phyloP scores from a whole-genome alignment of 2,329 filamentous ascomycete species.

The Cyphellophora europaea region DNA sequence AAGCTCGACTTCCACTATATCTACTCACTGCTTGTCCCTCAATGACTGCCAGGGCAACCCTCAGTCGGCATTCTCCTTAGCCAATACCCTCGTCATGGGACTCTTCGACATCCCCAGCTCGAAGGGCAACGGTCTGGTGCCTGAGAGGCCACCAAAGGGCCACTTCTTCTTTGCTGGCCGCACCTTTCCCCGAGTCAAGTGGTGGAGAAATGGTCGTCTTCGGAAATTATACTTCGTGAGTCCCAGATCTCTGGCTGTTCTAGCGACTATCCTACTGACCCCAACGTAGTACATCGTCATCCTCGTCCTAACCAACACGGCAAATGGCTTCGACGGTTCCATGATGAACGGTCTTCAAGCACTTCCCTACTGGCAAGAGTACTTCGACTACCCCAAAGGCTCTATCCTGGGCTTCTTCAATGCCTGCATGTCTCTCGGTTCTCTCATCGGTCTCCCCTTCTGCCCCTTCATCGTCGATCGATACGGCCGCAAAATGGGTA shows the following conservation, averaged over 20 bases:
- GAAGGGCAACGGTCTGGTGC: too few species aligned
- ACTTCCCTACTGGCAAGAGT: constrained; percentile 11
- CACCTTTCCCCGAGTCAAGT: constrained; percentile 1
- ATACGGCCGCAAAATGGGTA: constrained; percentile 35
- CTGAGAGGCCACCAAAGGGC: constrained; percentile 2
- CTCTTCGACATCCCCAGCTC: too few species aligned
- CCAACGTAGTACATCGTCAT: constrained; percentile 1
- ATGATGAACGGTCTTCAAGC: constrained; percentile 14
- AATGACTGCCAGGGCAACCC: too few species aligned
- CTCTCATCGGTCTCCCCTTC: constrained; percentile 36
- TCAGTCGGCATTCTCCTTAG: too few species aligned
- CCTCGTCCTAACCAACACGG: constrained; percentile 2
- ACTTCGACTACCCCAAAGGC: constrained; percentile 27
- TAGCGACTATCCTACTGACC: too few species aligned
- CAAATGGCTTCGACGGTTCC: constrained; percentile 1
- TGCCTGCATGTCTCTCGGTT: constrained; percentile 32
- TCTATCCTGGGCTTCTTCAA: constrained; percentile 32
- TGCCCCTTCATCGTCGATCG: constrained; percentile 39
- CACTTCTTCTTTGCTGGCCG: constrained; percentile 4
- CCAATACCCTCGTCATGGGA: too few species aligned
- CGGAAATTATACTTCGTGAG: constrained; percentile 5
- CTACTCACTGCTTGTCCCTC: too few species aligned
- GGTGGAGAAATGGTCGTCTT: constrained; percentile 1
- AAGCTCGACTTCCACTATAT: too few species aligned
- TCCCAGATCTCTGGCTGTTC: too few species aligned